These are phyloP conservation scores for Alternaria ethzedia DNA, from an alignment of 2,329 filamentous ascomycete species.

Conservation along the genomic window DNA sequence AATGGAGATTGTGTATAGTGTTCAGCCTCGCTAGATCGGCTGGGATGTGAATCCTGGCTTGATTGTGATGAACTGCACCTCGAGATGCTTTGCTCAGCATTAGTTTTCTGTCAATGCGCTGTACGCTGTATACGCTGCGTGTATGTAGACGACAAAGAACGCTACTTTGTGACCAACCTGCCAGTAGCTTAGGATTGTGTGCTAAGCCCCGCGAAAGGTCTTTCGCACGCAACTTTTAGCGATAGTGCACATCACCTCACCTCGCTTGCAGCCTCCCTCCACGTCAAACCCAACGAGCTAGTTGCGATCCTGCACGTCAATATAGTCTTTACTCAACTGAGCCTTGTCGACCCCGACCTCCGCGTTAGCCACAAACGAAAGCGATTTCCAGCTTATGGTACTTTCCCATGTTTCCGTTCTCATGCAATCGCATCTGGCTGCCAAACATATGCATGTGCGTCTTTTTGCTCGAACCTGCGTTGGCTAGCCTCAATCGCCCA, in stretches of 20 bases:
- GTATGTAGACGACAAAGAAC: background rate
- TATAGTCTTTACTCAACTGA: background rate
- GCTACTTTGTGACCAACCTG: background rate
- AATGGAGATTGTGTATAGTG: background rate
- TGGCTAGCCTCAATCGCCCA: background rate
- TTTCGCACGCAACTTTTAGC: background rate
- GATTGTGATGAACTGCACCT: background rate
- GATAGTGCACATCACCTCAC: background rate
- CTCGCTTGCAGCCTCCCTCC: background rate
- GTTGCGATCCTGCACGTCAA: background rate
- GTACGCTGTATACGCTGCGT: background rate
- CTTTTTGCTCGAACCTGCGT: background rate
- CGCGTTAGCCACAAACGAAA: background rate
- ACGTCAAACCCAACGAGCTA: background rate
- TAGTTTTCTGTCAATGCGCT: background rate
- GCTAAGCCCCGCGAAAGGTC: background rate
- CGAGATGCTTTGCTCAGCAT: background rate
- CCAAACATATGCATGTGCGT: background rate
- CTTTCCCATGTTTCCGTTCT: background rate
- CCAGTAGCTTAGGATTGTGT: background rate
- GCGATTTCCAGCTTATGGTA: background rate
- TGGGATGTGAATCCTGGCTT: background rate
- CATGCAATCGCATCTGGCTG: background rate
- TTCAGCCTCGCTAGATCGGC: background rate
- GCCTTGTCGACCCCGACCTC: background rate